These are phyloP conservation scores for Gautieria morchelliformis DNA, from an alignment of 768 basidiomycete genomes.

Conservation along the genomic window DNA sequence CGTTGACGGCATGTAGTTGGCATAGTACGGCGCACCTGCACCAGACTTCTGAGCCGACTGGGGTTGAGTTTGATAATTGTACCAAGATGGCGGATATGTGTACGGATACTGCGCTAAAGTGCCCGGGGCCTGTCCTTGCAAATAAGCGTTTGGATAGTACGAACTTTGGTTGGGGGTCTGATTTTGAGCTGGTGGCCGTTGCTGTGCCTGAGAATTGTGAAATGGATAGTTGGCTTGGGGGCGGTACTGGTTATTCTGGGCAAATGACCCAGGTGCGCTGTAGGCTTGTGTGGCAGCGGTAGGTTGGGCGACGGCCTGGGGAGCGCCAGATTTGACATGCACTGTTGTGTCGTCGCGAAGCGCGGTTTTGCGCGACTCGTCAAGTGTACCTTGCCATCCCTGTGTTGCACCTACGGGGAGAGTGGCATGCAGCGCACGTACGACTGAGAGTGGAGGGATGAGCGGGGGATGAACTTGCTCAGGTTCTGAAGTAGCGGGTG, in stretches of 20 bases:
- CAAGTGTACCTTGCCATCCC: conserved; percentile 72
- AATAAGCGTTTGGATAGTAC: conserved; percentile 8
- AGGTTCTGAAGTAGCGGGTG: conserved; percentile 19
- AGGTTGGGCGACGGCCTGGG: conserved; percentile 1
- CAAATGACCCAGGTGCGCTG: conserved; percentile 9
- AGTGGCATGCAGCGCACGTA: conserved; percentile 66
- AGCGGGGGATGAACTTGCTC: conserved; percentile 34
- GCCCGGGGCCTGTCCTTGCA: conserved; percentile 6
- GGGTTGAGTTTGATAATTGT: conserved; percentile 3
- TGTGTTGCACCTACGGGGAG: conserved; percentile 48
- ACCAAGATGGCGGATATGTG: conserved; percentile 4
- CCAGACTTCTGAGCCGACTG: not conserved
- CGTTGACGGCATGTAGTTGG: not conserved
- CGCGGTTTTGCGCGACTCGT: conserved; percentile 43
- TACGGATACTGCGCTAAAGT: conserved; percentile 13
- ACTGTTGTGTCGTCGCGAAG: conserved; percentile 70
- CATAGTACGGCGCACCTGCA: not conserved
- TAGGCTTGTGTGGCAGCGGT: conserved; percentile 6
- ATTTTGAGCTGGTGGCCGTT: conserved; percentile 24
- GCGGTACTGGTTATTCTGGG: not conserved
- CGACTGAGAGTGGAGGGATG: conserved; percentile 49
- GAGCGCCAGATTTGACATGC: conserved; percentile 38
- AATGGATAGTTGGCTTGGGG: conserved; percentile 5
- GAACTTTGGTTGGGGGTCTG: conserved; percentile 16
- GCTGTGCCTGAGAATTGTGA: conserved; percentile 22